Base-by-base conservation (phyloP, 345 rosid genomes). In the Atalantia buxifolia region DNA sequence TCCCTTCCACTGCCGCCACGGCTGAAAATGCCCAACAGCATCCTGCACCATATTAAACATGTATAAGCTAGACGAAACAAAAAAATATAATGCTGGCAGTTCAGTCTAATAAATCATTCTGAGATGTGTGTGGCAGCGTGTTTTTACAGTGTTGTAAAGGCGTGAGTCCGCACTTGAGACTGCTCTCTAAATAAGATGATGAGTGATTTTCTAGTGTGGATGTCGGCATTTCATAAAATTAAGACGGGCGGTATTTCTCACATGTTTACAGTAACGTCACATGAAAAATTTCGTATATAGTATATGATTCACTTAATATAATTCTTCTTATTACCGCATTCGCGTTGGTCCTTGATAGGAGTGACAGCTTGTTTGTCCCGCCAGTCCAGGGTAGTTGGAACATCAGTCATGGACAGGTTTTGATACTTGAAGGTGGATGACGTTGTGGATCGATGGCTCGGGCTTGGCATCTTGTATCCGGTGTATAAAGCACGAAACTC, bases 1-100 rank as follows among this genome's bases (percentile, higher is more conserved):
- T 80, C 9, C 83, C 86, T 80, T 85, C 83, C 31, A 81, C 77
- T 0, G 90, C 92, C 1, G 89, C 90, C 5, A 85, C 82, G 0
- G 89, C 84, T 1, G 93, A 83, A 71, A 91, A 87, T 31, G 93
- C 89, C 89, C 89, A 88, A 9, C 91, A 87, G n/a, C 81, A 75
- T 38, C 85, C 95, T 83, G 57, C 57, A 18, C 22, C 50, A 45
- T 0, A 4, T 18, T 18, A 19, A 1, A 53, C 5, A 18, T 53
- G 0, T 21, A 4, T 22, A 33, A 33, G 27, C 3, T n/a, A 9
- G 13, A 33, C 6, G 70, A 53, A 53, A 53, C 9, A 9, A 40
- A 83, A 45, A 45, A 45, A 45, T 45, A 13, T 45, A 13, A 45
- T 45, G 14, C 50, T 12, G 18, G 50, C 18, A 45, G 1, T 45